Base-by-base conservation (phyloP, 2,329 filamentous ascomycete species). In the Xenoacremonium recifei region DNA sequence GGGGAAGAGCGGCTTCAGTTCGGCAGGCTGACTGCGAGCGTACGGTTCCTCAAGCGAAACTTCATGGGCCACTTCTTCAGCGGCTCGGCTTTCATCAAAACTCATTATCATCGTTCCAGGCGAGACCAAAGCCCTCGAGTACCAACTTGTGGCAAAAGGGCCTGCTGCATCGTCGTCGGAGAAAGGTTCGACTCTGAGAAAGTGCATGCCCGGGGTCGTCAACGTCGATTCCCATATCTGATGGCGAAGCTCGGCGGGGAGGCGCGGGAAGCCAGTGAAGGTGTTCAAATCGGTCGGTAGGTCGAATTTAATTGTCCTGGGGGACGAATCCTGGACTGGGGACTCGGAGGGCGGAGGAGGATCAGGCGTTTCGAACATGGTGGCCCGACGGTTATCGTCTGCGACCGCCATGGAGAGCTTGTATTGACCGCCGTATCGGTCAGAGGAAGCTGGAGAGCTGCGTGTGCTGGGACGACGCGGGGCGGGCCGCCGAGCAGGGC, bases 211-310 rank as follows among this genome's bases (percentile, higher is more conserved):
- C 1, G 64, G 62, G 9, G 59, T 52, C 2, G 54, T 45, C 9
- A 68, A 43, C 17, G 58, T 56, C 16, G 38, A 34, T 29, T 57
- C 57, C 65, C 65, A 68, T 39, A 68, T 64, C 27, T 60, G 55
- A 20, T 60, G 52, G 21, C 65, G 64, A 7, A 68, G 54, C 40
- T 68, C 65, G 3, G 58, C 43, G 1, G 65, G 65, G n/a, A 68
- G 46, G n/a, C 47, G 53, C 12, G 49, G 21, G 40, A 68, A 68
- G 4, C 51, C 55, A 3, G 48, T 35, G 41, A 68, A 68, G 19
- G 38, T 51, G 25, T 62, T 61, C 18, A 50, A 66, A 20, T 54
- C 43, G 16, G 54, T 39, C 5, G 63, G 64, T 21, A 67, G 50
- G 5, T 60, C 29, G 36, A 67, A 68, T 23, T 55, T 64, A 40